Base-by-base conservation (phyloP, 805 yeast species). In the Saturnispora ahearnii region DNA sequence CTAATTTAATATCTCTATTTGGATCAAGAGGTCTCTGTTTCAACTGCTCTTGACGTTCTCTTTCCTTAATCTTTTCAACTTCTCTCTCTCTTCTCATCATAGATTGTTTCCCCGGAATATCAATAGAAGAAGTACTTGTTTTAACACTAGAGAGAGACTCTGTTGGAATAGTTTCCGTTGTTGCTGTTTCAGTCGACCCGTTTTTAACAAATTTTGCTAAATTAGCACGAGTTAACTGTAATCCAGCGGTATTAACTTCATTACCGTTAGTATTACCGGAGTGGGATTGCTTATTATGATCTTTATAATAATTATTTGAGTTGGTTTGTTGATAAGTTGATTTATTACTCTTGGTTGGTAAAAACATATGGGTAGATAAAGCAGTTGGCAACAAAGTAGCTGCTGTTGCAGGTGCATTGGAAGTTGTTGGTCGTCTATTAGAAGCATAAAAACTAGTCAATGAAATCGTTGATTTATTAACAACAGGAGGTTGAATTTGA, bases 381-480 rank as follows among this genome's bases (percentile, higher is more conserved):
- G 83, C 82, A 4, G 81, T 77, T n/a, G 83, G 82, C 33, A 78
- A 63, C 18, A 78, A 60, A 0, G 81, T 77, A 1, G 78, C 67
- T 1, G 82, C 82, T 1, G 82, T 74, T 8, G 78, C 73, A n/a
- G 83, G 83, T 1, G 82, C 82, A 57, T 75, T 77, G 1, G 82
- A 78, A 33, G 37, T 40, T 18, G 46, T 46, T 33, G 68, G 67
- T 44, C 63, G 62, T 51, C 74, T 61, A 41, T 64, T 67, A 21
- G 61, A 62, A 3, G 68, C 66, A 51, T 71, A 69, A 55, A 66
- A 71, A 2, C 70, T 68, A 0, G 73, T 66, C 54, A 72, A 54
- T 31, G 70, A 68, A 38, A 69, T 49, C 2, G 73, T 71, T 1
- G 73, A 66, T 53, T 71, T 68, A 3, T 74, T 69, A 15, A 69